Conservation (phyloP, 2,329 filamentous ascomycete genomes). For the Sclerotinia subarctica region DNA sequence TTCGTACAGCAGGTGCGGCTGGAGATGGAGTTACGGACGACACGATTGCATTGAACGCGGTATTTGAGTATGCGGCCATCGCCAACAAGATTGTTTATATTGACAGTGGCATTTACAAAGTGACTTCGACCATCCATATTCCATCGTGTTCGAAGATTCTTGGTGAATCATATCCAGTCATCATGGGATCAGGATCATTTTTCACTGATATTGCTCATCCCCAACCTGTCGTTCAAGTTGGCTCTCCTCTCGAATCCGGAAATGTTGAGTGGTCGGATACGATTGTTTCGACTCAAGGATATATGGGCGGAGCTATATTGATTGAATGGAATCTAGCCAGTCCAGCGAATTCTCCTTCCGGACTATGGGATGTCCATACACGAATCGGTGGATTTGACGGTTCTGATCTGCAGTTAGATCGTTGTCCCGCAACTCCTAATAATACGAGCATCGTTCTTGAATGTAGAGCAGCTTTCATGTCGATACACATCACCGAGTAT, state of each 20-base stretch:
- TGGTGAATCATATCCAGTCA: constrained; percentile 46
- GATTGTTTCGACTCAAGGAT: constrained; percentile 59
- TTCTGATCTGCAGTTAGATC: constrained; percentile 25
- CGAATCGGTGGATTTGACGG: constrained; percentile 44
- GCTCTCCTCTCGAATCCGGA: constrained; percentile 55
- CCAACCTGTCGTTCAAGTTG: constrained; percentile 50
- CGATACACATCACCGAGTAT: constrained; percentile 37
- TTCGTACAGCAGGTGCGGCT: constrained; percentile 42
- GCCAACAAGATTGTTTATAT: constrained; percentile 53
- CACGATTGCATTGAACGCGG: constrained; percentile 55
- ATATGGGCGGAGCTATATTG: constrained; percentile 55
- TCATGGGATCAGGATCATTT: constrained; percentile 40
- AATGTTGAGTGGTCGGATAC: constrained; percentile 61
- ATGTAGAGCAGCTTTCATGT: constrained; percentile 40
- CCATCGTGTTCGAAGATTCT: constrained; percentile 44
- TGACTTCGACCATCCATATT: constrained; percentile 48
- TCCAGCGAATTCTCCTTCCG: constrained; percentile 47
- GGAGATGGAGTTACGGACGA: constrained; percentile 59
- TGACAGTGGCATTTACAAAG: constrained; percentile 54
- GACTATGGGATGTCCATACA: constrained; percentile 48
- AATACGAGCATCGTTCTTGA: constrained; percentile 34
- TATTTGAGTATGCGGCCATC: constrained; percentile 50
- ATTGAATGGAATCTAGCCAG: constrained; percentile 62
- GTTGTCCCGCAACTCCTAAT: constrained; percentile 52
- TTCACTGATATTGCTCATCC: constrained; percentile 47